Base-by-base conservation (phyloP, 306 rosid species). In the Dalbergia cochinchinensis region DNA sequence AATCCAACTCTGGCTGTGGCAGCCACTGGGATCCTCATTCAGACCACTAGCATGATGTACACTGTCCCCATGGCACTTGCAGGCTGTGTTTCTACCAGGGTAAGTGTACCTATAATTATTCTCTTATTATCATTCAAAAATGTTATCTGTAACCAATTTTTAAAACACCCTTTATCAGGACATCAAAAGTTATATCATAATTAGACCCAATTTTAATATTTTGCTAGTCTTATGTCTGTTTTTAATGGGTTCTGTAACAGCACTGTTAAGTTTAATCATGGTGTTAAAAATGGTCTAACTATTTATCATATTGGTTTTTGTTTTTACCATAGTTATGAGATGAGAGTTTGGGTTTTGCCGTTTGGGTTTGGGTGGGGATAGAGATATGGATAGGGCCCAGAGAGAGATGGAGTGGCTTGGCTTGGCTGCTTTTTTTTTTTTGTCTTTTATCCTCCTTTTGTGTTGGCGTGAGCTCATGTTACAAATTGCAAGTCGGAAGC, bases 41-140 rank as follows among this genome's bases (percentile, higher is more conserved):
- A 95, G 88, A 95, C 99, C 41, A 95, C 99, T 11, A 91, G 94
- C 78, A 91, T 95, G 97, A 95, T 95, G 99, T 95, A 95, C 80
- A 95, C 98, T 33, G 91, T 95, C 0, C 99, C 99, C 18, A 86
- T 95, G 97, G 99, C 99, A 6, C 98, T 95, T n/a, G 91, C 96
- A 19, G 97, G 92, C 14, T 95, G 99, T 76, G 99, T 91, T 83
- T 95, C 99, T 63, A 88, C 99, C 51, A 86, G 99, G 83, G 99
- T 95, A 73, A 44, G 83, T 75, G 5, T 75, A 19, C 31, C 60
- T 18, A 5, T 45, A 18, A 16, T 26, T 9, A 0, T 35, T 6
- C 11, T 75, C 1, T 41, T 12, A 16, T 35, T 6, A 31, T 51
- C 7, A 5, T 11, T 15, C 45, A 41, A 35, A 35, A 35, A 4